These are phyloP conservation scores for Lophium mytilinum DNA, from an alignment of 495 filamentous ascomycete species.

Conservation along the genomic window DNA sequence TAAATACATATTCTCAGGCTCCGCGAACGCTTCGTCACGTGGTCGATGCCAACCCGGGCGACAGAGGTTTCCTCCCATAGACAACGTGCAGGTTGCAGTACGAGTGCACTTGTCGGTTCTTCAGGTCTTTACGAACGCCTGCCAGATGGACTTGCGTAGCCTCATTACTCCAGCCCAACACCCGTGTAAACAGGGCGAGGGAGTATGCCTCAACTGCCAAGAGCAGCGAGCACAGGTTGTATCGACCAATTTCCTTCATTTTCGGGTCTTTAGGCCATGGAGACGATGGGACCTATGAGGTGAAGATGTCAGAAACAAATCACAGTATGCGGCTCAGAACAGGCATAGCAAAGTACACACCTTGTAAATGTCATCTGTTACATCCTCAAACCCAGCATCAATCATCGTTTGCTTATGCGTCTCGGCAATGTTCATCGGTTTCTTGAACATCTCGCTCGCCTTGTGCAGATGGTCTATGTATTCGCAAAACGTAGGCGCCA, in stretches of 20 bases:
- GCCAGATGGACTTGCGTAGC: background rate
- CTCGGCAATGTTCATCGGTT: slow-evolving; percentile 7
- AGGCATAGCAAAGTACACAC: slow-evolving; percentile 1
- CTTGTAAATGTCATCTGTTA: slow-evolving; percentile 18
- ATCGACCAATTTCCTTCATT: slow-evolving; percentile 28
- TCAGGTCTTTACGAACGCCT: slow-evolving; percentile 1
- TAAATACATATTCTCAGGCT: too few relatives aligned
- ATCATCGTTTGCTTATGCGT: slow-evolving; percentile 8
- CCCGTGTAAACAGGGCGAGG: slow-evolving; percentile 22
- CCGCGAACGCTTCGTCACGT: too few relatives aligned
- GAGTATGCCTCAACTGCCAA: slow-evolving; percentile 26
- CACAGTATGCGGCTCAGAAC: background rate
- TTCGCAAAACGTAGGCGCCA: background rate
- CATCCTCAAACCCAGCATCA: slow-evolving; percentile 20
- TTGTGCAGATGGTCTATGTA: slow-evolving; percentile 7
- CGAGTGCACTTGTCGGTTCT: slow-evolving; percentile 20
- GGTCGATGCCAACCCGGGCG: too few relatives aligned
- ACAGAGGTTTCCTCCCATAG: background rate
- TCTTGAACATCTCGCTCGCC: slow-evolving; percentile 17
- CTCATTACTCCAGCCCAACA: slow-evolving; percentile 2
- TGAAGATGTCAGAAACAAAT: background rate
- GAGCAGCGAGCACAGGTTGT: slow-evolving; percentile 24
- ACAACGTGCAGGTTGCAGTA: slow-evolving; percentile 18
- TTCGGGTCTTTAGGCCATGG: slow-evolving; percentile 24
- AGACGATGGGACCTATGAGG: background rate